A percentile compares a stretch with the other conserved stretches of the same genome.
Conservation (phyloP, 192 early-diverging fungal genomes). For the Backusella parvicylindrica region DNA sequence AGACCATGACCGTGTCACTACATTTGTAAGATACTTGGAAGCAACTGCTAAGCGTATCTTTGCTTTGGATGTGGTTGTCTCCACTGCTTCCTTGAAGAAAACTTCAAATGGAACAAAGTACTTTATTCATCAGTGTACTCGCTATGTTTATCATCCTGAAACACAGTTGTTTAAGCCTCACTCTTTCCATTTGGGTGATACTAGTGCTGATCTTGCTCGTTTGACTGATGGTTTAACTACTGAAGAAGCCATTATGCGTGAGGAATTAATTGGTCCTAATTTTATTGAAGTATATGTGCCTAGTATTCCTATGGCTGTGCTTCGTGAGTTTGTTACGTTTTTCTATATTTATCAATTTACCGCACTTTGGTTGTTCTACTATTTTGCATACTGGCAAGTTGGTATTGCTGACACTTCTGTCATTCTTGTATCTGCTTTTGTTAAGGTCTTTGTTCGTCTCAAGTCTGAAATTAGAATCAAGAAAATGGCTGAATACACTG, state of each 20-base stretch:
- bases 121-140: slow-evolving; percentile 70
- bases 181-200: slow-evolving; percentile 52
- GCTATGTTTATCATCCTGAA: slow-evolving; percentile 62
- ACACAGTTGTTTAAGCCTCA: slow-evolving; percentile 54
- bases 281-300: slow-evolving; percentile 63
- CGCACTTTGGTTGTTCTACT: slow-evolving; percentile 53
- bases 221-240: slow-evolving; percentile 45
- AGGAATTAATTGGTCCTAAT: slow-evolving; percentile 68
- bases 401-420: slow-evolving; percentile 51
- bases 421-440: slow-evolving; percentile 47
- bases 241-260: slow-evolving; percentile 50
- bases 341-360: slow-evolving; percentile 57
- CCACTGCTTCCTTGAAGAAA: slow-evolving; percentile 37
- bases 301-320: slow-evolving; percentile 48
- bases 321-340: slow-evolving; percentile 56
- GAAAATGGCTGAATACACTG: slow-evolving; percentile 54
- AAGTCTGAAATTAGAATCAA: slow-evolving; percentile 53
- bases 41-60: slow-evolving; percentile 18
- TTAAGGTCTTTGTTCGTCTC: slow-evolving; percentile 51
- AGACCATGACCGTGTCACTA: slow-evolving; percentile 29
- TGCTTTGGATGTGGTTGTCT: slow-evolving; percentile 39
- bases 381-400: slow-evolving; percentile 51
- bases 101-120: slow-evolving; percentile 52
- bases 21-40: slow-evolving; percentile 23
- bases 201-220: slow-evolving; percentile 34